Evolutionary conservation across 108 stramenopile genomes (phyloP).

Genomic region (Cyclotella choctawhatcheeana): DNA sequence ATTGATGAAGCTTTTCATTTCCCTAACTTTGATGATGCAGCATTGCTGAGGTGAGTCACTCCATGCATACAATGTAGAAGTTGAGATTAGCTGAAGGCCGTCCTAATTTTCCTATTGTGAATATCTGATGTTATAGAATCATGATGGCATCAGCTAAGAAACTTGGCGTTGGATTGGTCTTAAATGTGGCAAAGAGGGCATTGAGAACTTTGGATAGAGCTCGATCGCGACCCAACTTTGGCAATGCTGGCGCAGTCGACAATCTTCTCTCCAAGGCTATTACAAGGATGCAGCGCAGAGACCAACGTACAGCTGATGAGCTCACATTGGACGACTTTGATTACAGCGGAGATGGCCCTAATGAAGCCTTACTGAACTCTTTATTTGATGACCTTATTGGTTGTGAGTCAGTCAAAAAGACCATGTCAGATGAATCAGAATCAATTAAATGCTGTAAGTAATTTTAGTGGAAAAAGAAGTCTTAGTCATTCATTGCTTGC

Average conservation of each 20-base stretch:
- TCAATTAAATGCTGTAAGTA: not conserved
- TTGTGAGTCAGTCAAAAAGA: constrained; percentile 19
- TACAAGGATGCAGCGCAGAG: constrained; percentile 21
- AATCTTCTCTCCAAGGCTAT: constrained; percentile 40
- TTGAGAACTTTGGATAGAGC: constrained; percentile 21
- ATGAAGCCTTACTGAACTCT: constrained; percentile 7
- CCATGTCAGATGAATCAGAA: no score
- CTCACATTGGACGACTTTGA: constrained; percentile 37
- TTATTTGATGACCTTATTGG: constrained; percentile 31
- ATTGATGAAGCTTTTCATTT: no score
- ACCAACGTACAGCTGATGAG: constrained; percentile 14
- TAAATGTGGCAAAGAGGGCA: constrained; percentile 42
- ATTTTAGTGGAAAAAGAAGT: no score
- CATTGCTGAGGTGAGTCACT: no score
- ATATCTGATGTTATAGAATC: not conserved
- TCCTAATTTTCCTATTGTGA: no score
- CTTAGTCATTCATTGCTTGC: not conserved
- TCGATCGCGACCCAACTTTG: constrained; percentile 57
- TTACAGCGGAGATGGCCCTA: constrained; percentile 29
- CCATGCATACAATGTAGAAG: no score
- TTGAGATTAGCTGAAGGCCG: no score
- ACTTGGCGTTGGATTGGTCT: constrained; percentile 8
- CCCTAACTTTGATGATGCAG: no score
- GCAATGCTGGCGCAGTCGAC: constrained; percentile 77
- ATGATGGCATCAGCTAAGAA: not conserved